phyloP scores from a whole-genome alignment of 805 yeast genomes.

The Lipomyces yamanashiensis region DNA sequence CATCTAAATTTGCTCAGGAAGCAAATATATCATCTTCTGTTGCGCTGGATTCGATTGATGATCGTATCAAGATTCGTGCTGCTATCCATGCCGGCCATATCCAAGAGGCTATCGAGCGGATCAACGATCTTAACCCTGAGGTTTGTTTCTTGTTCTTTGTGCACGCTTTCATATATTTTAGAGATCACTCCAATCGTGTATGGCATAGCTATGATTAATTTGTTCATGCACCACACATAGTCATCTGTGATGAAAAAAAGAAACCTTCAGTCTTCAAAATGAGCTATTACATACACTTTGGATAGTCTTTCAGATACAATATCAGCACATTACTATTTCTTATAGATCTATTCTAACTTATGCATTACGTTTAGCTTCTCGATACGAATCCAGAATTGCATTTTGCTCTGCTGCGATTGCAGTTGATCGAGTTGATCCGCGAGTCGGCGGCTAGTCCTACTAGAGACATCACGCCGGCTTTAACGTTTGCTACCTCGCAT shows the following conservation, averaged over 20 bases:
- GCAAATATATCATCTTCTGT: constrained; percentile 41
- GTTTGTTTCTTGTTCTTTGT: constrained; percentile 25
- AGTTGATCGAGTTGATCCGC: constrained; percentile 80
- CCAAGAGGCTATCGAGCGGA: constrained; percentile 58
- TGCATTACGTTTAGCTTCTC: constrained; percentile 47
- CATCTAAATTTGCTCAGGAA: constrained; percentile 64
- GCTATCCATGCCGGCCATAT: constrained; percentile 65
- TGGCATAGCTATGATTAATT: constrained; percentile 33
- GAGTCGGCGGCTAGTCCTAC: constrained; percentile 44
- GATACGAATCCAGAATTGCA: constrained; percentile 68
- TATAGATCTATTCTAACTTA: too few relatives aligned
- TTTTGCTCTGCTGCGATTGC: constrained; percentile 72
- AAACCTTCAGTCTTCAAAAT: constrained; percentile 42
- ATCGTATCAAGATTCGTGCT: constrained; percentile 58
- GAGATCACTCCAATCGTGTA: not conserved
- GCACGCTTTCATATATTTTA: too few relatives aligned
- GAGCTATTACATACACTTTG: constrained; percentile 22
- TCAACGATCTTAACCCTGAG: constrained; percentile 66
- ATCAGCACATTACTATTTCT: not conserved
- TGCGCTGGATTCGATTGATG: constrained; percentile 58
- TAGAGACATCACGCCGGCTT: constrained; percentile 36
- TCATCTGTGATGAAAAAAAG: constrained; percentile 35
- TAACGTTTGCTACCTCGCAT: constrained; percentile 48
- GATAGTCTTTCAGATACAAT: not conserved
- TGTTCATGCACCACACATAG: constrained; percentile 42